These are phyloP conservation scores for Penicillium coffeae DNA, from an alignment of 495 filamentous ascomycete genomes.

Conservation along the genomic window DNA sequence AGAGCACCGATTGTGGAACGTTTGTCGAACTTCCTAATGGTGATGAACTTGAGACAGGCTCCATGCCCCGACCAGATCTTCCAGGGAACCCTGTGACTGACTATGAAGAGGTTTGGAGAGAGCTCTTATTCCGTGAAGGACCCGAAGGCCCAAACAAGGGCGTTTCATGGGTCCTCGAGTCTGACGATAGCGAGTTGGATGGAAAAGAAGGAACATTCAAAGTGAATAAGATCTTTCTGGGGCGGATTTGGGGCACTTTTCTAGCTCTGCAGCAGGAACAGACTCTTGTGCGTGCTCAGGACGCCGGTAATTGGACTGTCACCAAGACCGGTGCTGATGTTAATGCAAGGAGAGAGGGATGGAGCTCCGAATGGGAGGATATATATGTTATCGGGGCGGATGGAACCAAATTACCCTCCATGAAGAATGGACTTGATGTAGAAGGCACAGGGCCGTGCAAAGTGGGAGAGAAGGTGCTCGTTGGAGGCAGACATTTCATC, in stretches of 20 bases:
- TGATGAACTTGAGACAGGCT: constrained; percentile 38
- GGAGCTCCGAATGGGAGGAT: constrained; percentile 21
- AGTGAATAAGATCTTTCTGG: constrained; percentile 34
- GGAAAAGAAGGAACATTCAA: constrained; percentile 21
- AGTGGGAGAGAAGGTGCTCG: constrained; percentile 9
- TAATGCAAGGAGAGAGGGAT: constrained; percentile 39
- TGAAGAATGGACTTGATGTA: constrained; percentile 17
- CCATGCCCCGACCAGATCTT: constrained; percentile 37
- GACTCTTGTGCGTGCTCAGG: constrained; percentile 10
- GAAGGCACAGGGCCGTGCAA: constrained; percentile 12
- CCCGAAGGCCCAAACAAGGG: constrained; percentile 20
- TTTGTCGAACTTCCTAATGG: constrained; percentile 38
- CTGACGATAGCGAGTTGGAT: constrained; percentile 13
- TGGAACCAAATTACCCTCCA: constrained; percentile 23
- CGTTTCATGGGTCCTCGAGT: constrained; percentile 38
- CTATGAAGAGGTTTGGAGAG: constrained; percentile 42
- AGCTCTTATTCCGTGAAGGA: constrained; percentile 23
- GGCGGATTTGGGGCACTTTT: constrained; percentile 35
- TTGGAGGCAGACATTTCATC: constrained; percentile 27
- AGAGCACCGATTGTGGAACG: constrained; percentile 34
- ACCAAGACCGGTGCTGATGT: constrained; percentile 28
- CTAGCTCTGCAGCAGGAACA: constrained; percentile 34
- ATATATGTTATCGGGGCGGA: constrained; percentile 26
- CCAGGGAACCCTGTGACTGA: constrained; percentile 30
- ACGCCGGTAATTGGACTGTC: constrained; percentile 15